A percentile compares a stretch with the other conserved stretches of the same genome.
These are phyloP conservation scores for Sanguinoderma infundibulare DNA, from an alignment of 1,284 basidiomycete species.

Conservation along the genomic window DNA sequence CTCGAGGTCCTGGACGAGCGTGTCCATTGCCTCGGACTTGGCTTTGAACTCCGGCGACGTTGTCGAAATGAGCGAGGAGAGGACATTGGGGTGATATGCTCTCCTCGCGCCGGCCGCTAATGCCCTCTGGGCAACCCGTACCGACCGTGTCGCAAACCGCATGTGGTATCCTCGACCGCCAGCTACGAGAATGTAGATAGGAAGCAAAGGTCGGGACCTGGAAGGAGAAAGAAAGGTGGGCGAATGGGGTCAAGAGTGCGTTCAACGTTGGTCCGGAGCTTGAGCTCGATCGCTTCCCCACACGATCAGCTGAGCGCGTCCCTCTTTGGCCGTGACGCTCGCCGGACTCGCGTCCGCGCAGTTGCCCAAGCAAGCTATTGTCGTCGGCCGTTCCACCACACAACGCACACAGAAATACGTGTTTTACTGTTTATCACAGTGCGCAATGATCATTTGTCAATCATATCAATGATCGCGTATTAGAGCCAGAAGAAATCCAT, in stretches of 20 bases:
- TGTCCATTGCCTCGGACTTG: conserved; percentile 71
- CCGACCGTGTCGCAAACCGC: conserved; percentile 13
- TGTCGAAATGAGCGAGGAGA: conserved; percentile 74
- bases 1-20: conserved; percentile 66
- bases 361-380: background rate
- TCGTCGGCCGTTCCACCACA: background rate
- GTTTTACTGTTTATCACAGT: background rate
- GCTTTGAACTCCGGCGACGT: conserved; percentile 71
- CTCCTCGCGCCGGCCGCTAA: conserved; percentile 21
- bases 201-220: background rate
- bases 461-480: conserved; percentile 20
- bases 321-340: background rate
- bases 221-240: background rate
- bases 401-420: background rate
- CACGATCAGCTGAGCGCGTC: conserved; percentile 24
- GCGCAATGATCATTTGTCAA: conserved; percentile 3
- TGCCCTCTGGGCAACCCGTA: conserved; percentile 17
- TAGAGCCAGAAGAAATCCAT: conserved; percentile 16
- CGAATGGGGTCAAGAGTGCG: background rate
- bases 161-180: conserved; percentile 1
- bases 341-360: background rate
- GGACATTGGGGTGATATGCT: conserved; percentile 67
- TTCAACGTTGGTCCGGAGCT: conserved; percentile 18
- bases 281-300: conserved; percentile 15
- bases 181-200: background rate